phyloP scores from a whole-genome alignment of 1,139 yeast species.

The Yamadazyma triangularis region DNA sequence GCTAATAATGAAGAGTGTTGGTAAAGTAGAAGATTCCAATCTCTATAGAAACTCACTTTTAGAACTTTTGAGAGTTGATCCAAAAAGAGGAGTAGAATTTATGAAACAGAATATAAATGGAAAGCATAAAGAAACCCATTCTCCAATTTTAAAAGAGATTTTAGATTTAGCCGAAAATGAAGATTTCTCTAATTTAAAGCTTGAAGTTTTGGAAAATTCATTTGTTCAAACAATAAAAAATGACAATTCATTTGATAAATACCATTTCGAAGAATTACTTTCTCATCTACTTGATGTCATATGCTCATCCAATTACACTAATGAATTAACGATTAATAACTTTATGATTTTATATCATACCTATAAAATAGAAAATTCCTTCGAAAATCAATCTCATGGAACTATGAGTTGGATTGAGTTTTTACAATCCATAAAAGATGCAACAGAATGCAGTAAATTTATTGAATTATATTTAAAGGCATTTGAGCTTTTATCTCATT shows the following conservation, averaged over 20 bases:
- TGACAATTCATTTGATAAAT: slow-evolving; percentile 13
- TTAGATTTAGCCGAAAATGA: slow-evolving; percentile 14
- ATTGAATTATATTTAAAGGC: slow-evolving; percentile 29
- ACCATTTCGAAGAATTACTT: slow-evolving; percentile 13
- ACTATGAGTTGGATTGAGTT: slow-evolving; percentile 34
- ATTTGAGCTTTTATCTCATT: slow-evolving; percentile 22
- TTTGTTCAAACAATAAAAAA: slow-evolving; percentile 16
- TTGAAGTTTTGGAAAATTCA: slow-evolving; percentile 34
- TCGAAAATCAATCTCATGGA: slow-evolving; percentile 16
- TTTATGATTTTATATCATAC: slow-evolving; percentile 24
- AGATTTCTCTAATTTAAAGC: slow-evolving; percentile 25
- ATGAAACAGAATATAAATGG: slow-evolving; percentile 25
- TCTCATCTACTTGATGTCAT: background rate
- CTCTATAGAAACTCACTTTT: slow-evolving; percentile 20
- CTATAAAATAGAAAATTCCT: slow-evolving; percentile 25
- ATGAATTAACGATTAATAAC: slow-evolving; percentile 19
- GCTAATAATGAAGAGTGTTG: slow-evolving; percentile 12
- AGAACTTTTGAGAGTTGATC: slow-evolving; percentile 25
- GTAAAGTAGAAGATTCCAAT: slow-evolving; percentile 17
- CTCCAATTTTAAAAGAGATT: slow-evolving; percentile 28
- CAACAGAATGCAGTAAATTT: slow-evolving; percentile 26
- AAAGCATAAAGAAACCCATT: slow-evolving; percentile 25
- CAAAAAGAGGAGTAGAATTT: slow-evolving; percentile 25
- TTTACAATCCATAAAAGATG: slow-evolving; percentile 18
- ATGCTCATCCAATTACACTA: slow-evolving; percentile 4